Base-by-base conservation (phyloP, 2,329 filamentous ascomycete genomes). In the Hypoxylon sp. region DNA sequence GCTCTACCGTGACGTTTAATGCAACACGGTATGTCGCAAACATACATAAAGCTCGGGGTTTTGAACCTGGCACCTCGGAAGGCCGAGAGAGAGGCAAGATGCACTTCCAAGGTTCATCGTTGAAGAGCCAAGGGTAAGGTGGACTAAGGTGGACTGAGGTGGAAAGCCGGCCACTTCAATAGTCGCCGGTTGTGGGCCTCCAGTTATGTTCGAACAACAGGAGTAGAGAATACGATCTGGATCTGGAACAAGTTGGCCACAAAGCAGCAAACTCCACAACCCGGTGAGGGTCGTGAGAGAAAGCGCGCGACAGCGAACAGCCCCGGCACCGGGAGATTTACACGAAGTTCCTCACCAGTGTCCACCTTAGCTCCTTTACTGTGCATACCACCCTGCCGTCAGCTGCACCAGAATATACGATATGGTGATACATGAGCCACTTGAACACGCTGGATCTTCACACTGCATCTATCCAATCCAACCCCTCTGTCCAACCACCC, bases 331-430 rank as follows among this genome's bases (percentile, higher is more conserved):
- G 61, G 57, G 54, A 64, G 51, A 70, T 60, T 61, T 54, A 39
- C 57, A 58, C 23, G 39, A 61, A 71, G 63, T 70, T 68, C 65
- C 53, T 63, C 46, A 55, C 61, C 68, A 72, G 71, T 72, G 61
- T 60, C 69, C 65, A 64, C 61, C 37, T 29, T 34, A 21, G 55
- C 63, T 70, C 62, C 65, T 68, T 67, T 68, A 73, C 71, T 73
- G 71, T 73, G 68, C 65, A 70, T 65, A 52, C 34, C 63, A 67
- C 68, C 68, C 58, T 71, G 64, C 65, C 66, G 67, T 71, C 70
- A 71, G 70, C 71, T 68, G 61, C 67, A 62, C 62, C 67, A 68
- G 32, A 65, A 61, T 65, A 64, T 65, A 68, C 65, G 61, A 69
- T 64, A 61, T 63, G 64, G 62, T 73, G 69, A 68, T 70, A 68